These are phyloP conservation scores for Parietaria judaica DNA, from an alignment of 306 rosid genomes.

Conservation along the genomic window DNA sequence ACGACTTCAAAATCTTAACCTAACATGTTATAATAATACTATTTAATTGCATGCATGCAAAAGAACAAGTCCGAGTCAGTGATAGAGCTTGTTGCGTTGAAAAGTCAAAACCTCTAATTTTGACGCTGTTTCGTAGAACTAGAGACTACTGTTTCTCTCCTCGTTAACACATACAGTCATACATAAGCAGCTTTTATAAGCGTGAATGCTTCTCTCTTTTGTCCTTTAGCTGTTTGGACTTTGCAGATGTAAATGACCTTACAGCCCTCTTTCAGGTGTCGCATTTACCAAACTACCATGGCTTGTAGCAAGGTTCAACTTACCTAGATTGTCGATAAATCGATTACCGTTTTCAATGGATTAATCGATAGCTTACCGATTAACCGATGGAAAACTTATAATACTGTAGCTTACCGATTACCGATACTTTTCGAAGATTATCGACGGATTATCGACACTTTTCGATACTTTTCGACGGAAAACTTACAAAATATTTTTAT, in stretches of 20 bases:
- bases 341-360: no score
- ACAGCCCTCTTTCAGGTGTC: background rate
- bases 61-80: background rate
- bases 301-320: background rate
- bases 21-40: no score
- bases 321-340: no score
- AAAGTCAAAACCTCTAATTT: background rate
- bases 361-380: no score
- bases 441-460: no score
- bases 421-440: no score
- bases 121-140: background rate
- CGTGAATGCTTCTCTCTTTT: background rate
- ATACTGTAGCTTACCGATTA: no score
- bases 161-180: background rate
- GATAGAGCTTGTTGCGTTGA: background rate
- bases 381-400: no score
- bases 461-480: no score
- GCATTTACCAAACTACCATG: background rate
- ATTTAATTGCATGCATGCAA: background rate
- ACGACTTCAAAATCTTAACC: no score
- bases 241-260: background rate
- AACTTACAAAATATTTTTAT: no score
- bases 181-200: background rate
- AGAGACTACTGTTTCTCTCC: background rate
- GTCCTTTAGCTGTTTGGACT: background rate